phyloP scores from a whole-genome alignment of 306 rosid species.

The Castanea crenata region DNA sequence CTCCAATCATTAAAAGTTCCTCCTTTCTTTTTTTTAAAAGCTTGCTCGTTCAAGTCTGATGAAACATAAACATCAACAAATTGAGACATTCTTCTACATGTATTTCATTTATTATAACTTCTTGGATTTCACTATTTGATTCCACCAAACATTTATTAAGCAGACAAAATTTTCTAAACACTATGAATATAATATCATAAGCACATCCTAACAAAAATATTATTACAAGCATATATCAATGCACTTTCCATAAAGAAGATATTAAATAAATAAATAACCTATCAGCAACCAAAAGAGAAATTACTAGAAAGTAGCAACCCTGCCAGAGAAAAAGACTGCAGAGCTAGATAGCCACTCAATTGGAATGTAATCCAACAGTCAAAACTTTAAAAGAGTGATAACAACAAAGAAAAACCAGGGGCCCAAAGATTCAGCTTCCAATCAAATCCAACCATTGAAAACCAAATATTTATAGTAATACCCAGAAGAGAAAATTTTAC shows the following conservation, averaged over 20 bases:
- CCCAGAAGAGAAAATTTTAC: slow-evolving; percentile 9
- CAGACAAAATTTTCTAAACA: slow-evolving; percentile 15
- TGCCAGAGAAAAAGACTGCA: not conserved
- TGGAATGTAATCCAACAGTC: slow-evolving; percentile 5
- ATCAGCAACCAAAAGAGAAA: slow-evolving; percentile 18
- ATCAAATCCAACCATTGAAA: slow-evolving; percentile 16
- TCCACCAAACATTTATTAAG: not conserved
- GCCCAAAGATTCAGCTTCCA: slow-evolving; percentile 22
- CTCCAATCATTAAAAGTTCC: too few species aligned
- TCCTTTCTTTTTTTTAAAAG: too few species aligned
- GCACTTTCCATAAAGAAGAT: slow-evolving; percentile 3
- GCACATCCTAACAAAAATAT: too few species aligned
- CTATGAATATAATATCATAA: not conserved
- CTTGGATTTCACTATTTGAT: not conserved
- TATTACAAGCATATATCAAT: slow-evolving; percentile 10
- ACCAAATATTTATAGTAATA: not conserved
- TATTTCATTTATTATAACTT: too few species aligned
- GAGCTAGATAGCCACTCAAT: not conserved
- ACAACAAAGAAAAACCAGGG: slow-evolving; percentile 4
- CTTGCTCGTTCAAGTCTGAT: too few species aligned
- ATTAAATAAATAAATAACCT: slow-evolving; percentile 8
- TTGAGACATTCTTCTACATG: too few species aligned
- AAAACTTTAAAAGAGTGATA: not conserved
- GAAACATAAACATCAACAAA: too few species aligned
- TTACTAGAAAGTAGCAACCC: not conserved